Evolutionary conservation across 495 filamentous ascomycete genomes (phyloP), one percentile per base, ranked within the genome.

Genomic region (Penicillium fimorum): DNA sequence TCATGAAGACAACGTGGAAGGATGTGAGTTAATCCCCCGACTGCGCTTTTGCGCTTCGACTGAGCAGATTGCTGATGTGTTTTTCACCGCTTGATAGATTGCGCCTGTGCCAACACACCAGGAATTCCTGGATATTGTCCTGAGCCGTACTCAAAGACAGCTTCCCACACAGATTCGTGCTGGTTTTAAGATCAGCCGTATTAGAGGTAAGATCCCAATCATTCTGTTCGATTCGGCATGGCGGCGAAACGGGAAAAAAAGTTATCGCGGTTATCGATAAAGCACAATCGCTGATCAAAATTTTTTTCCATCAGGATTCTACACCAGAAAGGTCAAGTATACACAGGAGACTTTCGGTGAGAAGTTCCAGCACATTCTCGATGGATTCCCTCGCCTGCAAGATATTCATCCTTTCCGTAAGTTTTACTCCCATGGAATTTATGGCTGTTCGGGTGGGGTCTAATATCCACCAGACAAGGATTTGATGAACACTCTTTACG

Each of bases 301-400:
- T 55, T 57, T 69, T 57, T 69, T 38, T 29, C 38, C 35, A 48
- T 51, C 60, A 87, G 90, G 86, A 53, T 97, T 96, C 79, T 96
- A 96, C 70, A 96, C 92, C 56, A 83, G 94, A 70, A 97, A 98
- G 76, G 94, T 97, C 81, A 98, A 97, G 72, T 97, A 89, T 71
- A 97, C 94, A n/a, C 86, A 93, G 67, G 92, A 97, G 75, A 97
- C 94, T 41, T 97, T 97, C 73, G 84, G 85, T 51, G 94, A 98
- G 63, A 96, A 97, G 76, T 84, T 98, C 56, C 85, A 83, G 58
- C 79, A 85, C 30, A 96, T 96, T 66, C 83, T 97, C 56, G 87
- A 93, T 71, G 92, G 90, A 64, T 98, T 98, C 68, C 94, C 94
- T 30, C 79, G 91, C n/a, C 78, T 98, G 33, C 84, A 90, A 60